phyloP scores from a whole-genome alignment of 2,329 filamentous ascomycete genomes.

The Orbilia ellipsospora region DNA sequence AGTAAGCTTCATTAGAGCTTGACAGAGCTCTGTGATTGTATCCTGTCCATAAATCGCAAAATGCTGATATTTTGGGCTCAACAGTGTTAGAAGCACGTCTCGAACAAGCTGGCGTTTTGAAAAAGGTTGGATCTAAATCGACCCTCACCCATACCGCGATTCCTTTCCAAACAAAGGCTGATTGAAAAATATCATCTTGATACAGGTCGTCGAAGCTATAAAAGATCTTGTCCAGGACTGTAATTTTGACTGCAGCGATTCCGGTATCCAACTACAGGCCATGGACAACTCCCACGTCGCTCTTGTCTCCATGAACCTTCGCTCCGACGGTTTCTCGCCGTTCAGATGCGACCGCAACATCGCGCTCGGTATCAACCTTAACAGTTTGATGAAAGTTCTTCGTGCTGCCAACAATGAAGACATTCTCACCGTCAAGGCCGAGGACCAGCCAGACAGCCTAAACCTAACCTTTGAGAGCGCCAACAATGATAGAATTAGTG shows the following conservation, averaged over 20 bases:
- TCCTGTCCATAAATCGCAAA: background rate
- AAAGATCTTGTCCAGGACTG: conserved; percentile 99
- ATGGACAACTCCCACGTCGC: conserved; percentile 99
- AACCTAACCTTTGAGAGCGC: conserved; percentile 95
- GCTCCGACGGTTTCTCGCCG: conserved; percentile 90
- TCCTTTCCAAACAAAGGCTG: background rate
- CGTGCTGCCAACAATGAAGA: conserved; percentile 94
- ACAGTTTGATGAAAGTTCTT: conserved; percentile 95
- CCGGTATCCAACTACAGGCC: conserved; percentile 94
- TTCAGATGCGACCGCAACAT: conserved; percentile 99
- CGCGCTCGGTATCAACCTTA: conserved; percentile 95
- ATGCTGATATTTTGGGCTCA: conserved; percentile 25
- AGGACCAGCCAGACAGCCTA: conserved; percentile 93
- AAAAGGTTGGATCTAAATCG: conserved; percentile 75
- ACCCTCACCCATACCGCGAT: background rate
- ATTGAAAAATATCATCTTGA: conserved; percentile 13
- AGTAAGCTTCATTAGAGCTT: conserved; percentile 47
- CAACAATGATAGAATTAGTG: conserved; percentile 88
- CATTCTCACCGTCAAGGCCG: conserved; percentile 94
- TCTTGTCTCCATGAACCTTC: conserved; percentile 98
- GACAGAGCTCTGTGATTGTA: conserved; percentile 10
- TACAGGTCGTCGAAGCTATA: conserved; percentile 95
- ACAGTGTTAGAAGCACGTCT: conserved; percentile 95
- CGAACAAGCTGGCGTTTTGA: conserved; percentile 90
- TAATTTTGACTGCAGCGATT: conserved; percentile 99